Percentiles rank a stretch among this genome's conserved stretches.
These are phyloP conservation scores for Aspergillus kassunensis DNA, from an alignment of 495 filamentous ascomycete genomes.

Conservation along the genomic window DNA sequence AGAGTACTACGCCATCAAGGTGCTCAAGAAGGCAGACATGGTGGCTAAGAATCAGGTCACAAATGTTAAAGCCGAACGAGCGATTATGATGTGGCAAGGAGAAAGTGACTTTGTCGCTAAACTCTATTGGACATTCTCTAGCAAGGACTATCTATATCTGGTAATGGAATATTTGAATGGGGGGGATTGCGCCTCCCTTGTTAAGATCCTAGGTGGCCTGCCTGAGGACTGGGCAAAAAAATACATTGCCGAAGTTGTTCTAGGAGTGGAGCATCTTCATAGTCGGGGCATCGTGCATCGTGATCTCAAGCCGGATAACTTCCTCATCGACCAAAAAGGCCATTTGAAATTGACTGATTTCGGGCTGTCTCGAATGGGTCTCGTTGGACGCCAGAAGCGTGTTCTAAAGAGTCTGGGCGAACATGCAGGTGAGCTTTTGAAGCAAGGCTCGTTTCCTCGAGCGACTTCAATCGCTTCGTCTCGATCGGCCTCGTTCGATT, in stretches of 20 bases:
- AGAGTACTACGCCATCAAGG: constrained; percentile 98
- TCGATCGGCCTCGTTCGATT: constrained; percentile 92
- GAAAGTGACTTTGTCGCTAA: constrained; percentile 99
- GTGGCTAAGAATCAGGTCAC: constrained; percentile 99
- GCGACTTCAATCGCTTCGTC: constrained; percentile 85
- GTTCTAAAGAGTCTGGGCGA: constrained; percentile 78
- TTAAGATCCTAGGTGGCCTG: constrained; percentile 86
- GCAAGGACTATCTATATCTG: constrained; percentile 97
- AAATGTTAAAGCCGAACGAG: constrained; percentile 96
- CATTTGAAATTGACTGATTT: constrained; percentile 98
- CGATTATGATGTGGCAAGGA: constrained; percentile 99
- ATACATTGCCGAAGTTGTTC: constrained; percentile 91
- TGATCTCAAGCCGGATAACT: constrained; percentile 94
- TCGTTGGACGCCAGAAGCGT: constrained; percentile 93
- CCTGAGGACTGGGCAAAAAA: constrained; percentile 97
- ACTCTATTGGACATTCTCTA: constrained; percentile 98
- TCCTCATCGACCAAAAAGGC: constrained; percentile 94
- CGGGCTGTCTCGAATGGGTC: constrained; percentile 93
- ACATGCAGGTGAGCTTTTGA: constrained; percentile 82
- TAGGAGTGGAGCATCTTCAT: constrained; percentile 94
- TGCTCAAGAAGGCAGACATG: constrained; percentile 98
- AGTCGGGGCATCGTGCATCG: constrained; percentile 92
- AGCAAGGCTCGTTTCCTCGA: constrained; percentile 84
- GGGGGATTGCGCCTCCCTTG: constrained; percentile 92
- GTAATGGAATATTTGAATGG: constrained; percentile 99